A percentile compares a stretch with the other conserved stretches of the same genome.
phyloP scores from a whole-genome alignment of 768 basidiomycete species.

The Boletus subparvulus region DNA sequence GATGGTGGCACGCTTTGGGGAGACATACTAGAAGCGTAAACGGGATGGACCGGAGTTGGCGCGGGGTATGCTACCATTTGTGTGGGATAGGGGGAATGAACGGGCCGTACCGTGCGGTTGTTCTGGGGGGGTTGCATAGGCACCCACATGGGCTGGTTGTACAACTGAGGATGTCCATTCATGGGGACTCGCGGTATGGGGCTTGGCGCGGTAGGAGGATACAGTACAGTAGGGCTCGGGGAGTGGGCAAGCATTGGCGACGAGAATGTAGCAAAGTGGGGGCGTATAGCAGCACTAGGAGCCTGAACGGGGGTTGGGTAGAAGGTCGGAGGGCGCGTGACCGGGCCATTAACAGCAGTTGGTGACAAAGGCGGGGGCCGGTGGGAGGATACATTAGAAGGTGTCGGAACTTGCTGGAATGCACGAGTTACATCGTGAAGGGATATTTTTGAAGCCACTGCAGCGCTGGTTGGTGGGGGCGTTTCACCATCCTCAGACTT shows the following conservation, averaged over 20 bases:
- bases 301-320: slow-evolving; percentile 43
- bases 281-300: slow-evolving; percentile 49
- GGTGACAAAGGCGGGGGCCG: slow-evolving; percentile 52
- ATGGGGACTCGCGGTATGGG: slow-evolving; percentile 64
- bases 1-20: slow-evolving; percentile 37
- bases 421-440: slow-evolving; percentile 80
- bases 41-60: slow-evolving; percentile 44
- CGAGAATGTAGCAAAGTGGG: slow-evolving; percentile 57
- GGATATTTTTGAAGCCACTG: slow-evolving; percentile 70
- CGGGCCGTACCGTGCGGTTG: slow-evolving; percentile 52
- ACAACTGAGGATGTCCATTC: slow-evolving; percentile 61
- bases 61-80: slow-evolving; percentile 67
- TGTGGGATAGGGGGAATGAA: slow-evolving; percentile 59
- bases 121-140: slow-evolving; percentile 48
- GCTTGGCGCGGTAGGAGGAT: slow-evolving; percentile 59
- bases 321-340: slow-evolving; percentile 28
- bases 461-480: slow-evolving; percentile 61
- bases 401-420: slow-evolving; percentile 80
- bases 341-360: slow-evolving; percentile 38
- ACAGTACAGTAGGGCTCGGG: slow-evolving; percentile 66
- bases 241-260: slow-evolving; percentile 75
- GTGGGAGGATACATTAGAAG: slow-evolving; percentile 47
- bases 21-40: slow-evolving; percentile 47
- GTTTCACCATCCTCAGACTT: slow-evolving; percentile 86
- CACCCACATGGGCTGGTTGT: slow-evolving; percentile 68